phyloP scores from a whole-genome alignment of 2,329 filamentous ascomycete genomes.

The Ophiostoma himal-ulmi region DNA sequence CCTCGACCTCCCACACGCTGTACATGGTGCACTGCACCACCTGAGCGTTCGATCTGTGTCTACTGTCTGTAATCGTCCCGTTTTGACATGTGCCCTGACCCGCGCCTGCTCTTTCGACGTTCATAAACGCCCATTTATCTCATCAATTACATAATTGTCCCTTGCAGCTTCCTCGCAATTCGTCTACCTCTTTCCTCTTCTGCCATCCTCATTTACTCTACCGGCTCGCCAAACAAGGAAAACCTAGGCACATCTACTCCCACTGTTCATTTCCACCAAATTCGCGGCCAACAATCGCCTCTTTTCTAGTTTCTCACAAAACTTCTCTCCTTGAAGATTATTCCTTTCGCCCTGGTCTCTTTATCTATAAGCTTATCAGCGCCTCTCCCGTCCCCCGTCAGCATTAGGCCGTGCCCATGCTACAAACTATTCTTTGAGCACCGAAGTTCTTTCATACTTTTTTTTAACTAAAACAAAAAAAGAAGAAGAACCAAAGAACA shows the following conservation, averaged over 20 bases:
- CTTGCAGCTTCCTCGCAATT: background rate
- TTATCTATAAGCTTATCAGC: background rate
- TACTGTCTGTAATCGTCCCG: constrained; percentile 10
- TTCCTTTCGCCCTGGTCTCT: background rate
- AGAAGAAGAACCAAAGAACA: background rate
- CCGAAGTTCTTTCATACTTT: background rate
- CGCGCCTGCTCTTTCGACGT: constrained; percentile 12
- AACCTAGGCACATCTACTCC: constrained; percentile 7
- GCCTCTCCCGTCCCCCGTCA: background rate
- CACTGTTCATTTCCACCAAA: background rate
- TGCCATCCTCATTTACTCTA: background rate
- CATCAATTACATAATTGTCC: background rate
- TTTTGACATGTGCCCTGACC: constrained; percentile 21
- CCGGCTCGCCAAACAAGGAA: background rate
- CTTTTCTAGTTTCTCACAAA: background rate
- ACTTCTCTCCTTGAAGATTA: background rate
- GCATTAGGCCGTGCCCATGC: background rate
- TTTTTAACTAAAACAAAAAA: background rate
- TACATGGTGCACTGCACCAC: background rate
- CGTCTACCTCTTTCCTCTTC: background rate
- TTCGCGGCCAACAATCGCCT: background rate
- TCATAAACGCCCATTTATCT: background rate
- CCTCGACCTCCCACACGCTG: background rate
- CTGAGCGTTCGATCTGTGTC: constrained; percentile 13
- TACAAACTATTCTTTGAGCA: background rate